Conservation (phyloP, 2,329 filamentous ascomycete genomes). For the Trichoderma hamatum region DNA sequence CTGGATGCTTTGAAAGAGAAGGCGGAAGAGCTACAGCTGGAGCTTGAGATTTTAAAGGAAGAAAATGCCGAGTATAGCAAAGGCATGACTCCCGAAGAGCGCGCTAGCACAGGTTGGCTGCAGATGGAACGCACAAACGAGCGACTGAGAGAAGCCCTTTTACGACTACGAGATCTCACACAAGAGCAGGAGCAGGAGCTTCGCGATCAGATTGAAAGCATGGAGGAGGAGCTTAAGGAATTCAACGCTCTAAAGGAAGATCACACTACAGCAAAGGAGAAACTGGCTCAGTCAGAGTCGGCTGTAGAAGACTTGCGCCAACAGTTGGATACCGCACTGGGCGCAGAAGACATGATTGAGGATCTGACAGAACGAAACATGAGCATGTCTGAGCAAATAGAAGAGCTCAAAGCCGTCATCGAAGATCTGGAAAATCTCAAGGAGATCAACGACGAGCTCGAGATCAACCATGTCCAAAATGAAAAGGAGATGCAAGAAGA, state of each 20-base stretch:
- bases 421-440: constrained; percentile 87
- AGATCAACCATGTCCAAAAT: constrained; percentile 88
- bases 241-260: constrained; percentile 68
- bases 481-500: constrained; percentile 95
- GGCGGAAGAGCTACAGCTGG: constrained; percentile 81
- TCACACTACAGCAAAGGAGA: constrained; percentile 70
- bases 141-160: constrained; percentile 79
- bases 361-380: constrained; percentile 88
- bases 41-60: constrained; percentile 82
- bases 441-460: constrained; percentile 92
- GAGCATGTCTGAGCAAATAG: constrained; percentile 78
- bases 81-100: constrained; percentile 86
- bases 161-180: constrained; percentile 82
- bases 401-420: constrained; percentile 78
- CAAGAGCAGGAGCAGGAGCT: constrained; percentile 83
- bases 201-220: constrained; percentile 69
- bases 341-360: constrained; percentile 92
- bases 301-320: constrained; percentile 84
- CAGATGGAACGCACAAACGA: constrained; percentile 92
- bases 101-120: constrained; percentile 82
- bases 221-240: constrained; percentile 75
- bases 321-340: constrained; percentile 85
- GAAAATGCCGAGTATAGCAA: constrained; percentile 84
- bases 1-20: constrained; percentile 75
- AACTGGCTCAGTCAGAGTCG: constrained; percentile 70